Conservation (phyloP, 495 filamentous ascomycete genomes). For the Penicillium bovifimosum region DNA sequence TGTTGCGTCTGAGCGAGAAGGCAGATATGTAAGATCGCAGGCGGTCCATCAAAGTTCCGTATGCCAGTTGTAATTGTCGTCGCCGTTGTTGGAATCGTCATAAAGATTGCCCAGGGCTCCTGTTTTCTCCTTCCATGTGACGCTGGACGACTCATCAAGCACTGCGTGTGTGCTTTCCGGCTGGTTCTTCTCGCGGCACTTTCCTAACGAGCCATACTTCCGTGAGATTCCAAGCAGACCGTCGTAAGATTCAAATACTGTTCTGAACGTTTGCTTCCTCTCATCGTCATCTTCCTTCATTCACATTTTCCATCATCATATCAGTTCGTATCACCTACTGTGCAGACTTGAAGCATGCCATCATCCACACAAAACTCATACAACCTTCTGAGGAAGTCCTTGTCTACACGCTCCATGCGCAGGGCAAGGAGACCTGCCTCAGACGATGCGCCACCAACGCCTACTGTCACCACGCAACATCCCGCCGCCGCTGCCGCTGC, state of each 20-base stretch:
- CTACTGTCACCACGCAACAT: constrained; percentile 52
- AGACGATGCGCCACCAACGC: constrained; percentile 48
- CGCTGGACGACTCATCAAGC: too few relatives aligned
- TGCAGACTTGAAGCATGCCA: constrained; percentile 26
- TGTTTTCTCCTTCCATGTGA: too few relatives aligned
- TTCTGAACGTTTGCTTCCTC: too few relatives aligned
- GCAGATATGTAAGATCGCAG: constrained; percentile 42
- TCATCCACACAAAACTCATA: constrained; percentile 28
- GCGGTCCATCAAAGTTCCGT: too few relatives aligned
- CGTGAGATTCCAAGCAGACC: too few relatives aligned
- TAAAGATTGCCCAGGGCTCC: too few relatives aligned
- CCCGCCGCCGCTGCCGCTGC: constrained; percentile 57
- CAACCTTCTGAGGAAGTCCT: constrained; percentile 50
- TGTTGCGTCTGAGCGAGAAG: constrained; percentile 41
- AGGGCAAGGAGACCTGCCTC: constrained; percentile 26
- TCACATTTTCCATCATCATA: background rate
- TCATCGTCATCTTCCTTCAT: too few relatives aligned
- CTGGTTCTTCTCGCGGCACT: background rate
- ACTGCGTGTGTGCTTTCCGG: too few relatives aligned
- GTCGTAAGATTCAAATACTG: too few relatives aligned
- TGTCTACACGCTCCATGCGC: constrained; percentile 57
- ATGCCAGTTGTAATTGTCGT: too few relatives aligned
- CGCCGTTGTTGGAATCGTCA: constrained; percentile 31
- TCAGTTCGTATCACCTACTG: constrained; percentile 5
- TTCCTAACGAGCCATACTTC: background rate